These are phyloP conservation scores for Solanum phureja DNA, from an alignment of 257 asterid genomes.

Conservation along the genomic window DNA sequence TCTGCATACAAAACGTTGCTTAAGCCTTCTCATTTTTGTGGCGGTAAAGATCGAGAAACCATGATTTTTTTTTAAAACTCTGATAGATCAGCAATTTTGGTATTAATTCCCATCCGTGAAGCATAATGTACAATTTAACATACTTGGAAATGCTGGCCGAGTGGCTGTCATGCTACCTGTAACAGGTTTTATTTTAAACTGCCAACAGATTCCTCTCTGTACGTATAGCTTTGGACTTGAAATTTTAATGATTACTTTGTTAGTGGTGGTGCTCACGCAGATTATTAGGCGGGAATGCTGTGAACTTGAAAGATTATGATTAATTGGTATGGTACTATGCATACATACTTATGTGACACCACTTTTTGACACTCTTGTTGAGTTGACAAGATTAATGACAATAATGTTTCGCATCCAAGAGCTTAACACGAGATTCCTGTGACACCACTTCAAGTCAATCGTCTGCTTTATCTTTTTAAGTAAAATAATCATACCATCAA, in stretches of 20 bases:
- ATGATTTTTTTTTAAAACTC: neutral
- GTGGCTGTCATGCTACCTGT: neutral
- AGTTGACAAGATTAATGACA: neutral
- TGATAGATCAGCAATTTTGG: neutral
- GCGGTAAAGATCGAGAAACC: neutral
- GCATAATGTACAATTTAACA: neutral
- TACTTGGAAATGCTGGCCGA: neutral
- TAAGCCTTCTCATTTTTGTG: neutral
- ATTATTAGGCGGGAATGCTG: neutral
- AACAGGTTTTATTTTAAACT: neutral
- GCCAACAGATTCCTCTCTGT: neutral
- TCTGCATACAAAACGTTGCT: neutral
- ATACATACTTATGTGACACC: too few relatives aligned
- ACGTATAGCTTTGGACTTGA: neutral
- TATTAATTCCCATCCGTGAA: neutral
- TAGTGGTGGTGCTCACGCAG: neutral
- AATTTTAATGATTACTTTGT: neutral
- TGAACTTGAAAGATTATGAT: neutral
- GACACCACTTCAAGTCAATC: neutral
- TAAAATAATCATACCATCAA: neutral
- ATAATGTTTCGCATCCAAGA: neutral
- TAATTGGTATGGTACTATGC: neutral
- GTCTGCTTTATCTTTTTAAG: neutral
- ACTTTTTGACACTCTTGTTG: neutral
- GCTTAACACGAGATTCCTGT: neutral